Base-by-base conservation (phyloP, 2,329 filamentous ascomycete species). In the Lasiodiplodia theobromae region DNA sequence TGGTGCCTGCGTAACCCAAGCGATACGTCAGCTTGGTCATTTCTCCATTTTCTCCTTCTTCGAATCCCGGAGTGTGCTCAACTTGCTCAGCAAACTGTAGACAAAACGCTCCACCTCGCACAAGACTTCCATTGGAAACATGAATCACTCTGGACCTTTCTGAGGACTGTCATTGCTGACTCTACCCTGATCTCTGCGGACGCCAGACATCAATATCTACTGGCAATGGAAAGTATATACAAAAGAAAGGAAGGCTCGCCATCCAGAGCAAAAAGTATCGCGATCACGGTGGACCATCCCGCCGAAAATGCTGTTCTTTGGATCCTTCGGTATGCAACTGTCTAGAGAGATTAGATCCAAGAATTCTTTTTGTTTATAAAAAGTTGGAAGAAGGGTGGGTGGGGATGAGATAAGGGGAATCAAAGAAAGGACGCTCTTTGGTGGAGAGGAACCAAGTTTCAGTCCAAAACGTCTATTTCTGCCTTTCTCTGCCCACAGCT, bases 11-110 rank as follows among this genome's bases (percentile, higher is more conserved):
- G 69, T 40, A 74, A 80, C 66, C 75, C 77, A 6, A 76, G 77
- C 70, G 78, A 80, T 62, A 77, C 75, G 21, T 80, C 78, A 3
- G 78, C 77, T 18, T 79, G 76, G 75, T 73, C 74, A 4, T 80
- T 76, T 66, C 71, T 80, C 6, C 31, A 73, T n/a, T 75, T 72
- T 56, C 68, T 78, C 14, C 64, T 79, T n/a, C 66, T 64, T 25
- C 71, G 57, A 34, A 23, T 73, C n/a, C 49, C 18, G 21, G 57
- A 72, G 25, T 52, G 63, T 16, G 44, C 71, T 2, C 52, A 67
- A 1, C 53, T 70, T 21, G 69, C 69, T 44, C 62, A 66, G 23
- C 52, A 63, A 4, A 66, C 77, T 10, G 70, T 79, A 3, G 37
- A 71, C 8, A 69, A 74, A 11, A 71, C 77, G 4, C 25, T 80